A percentile compares a stretch with the other conserved stretches of the same genome.
phyloP scores from a whole-genome alignment of 192 early-diverging fungal genomes.

The Mortierella alpina region DNA sequence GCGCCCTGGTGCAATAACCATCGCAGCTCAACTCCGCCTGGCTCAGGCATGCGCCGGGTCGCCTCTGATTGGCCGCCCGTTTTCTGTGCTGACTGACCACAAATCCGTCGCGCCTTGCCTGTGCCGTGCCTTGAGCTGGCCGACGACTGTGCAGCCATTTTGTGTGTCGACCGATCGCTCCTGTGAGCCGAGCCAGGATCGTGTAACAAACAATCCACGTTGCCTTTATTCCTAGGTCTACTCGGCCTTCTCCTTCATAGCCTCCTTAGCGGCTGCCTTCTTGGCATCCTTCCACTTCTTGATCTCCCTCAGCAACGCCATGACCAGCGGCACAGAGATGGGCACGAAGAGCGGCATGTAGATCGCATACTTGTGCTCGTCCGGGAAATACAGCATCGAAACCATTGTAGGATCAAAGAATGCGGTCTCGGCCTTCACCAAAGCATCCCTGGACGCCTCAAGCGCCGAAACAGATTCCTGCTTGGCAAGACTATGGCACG shows the following conservation, averaged over 20 bases:
- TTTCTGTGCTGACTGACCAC: too few relatives aligned
- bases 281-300: slow-evolving; percentile 54
- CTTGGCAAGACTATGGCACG: slow-evolving; percentile 49
- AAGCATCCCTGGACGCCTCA: slow-evolving; percentile 68
- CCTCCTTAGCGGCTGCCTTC: slow-evolving; percentile 14
- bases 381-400: slow-evolving; percentile 96
- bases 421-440: slow-evolving; percentile 81
- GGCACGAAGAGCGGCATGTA: slow-evolving; percentile 97
- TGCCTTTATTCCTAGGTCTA: not conserved
- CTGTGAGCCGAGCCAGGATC: not conserved
- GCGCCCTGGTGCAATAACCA: too few relatives aligned
- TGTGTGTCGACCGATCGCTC: too few relatives aligned
- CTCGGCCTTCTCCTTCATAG: not conserved
- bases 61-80: too few relatives aligned
- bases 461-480: slow-evolving; percentile 64
- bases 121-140: too few relatives aligned
- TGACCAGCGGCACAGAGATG: slow-evolving; percentile 76
- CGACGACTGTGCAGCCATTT: too few relatives aligned
- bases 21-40: too few relatives aligned
- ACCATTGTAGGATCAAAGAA: slow-evolving; percentile 99
- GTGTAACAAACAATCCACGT: not conserved
- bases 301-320: slow-evolving; percentile 62
- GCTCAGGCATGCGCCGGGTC: too few relatives aligned
- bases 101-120: too few relatives aligned
- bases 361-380: slow-evolving; percentile 97